These are phyloP conservation scores for Lagenidium sp. DNA, from an alignment of 352 stramenopile genomes.

Conservation along the genomic window DNA sequence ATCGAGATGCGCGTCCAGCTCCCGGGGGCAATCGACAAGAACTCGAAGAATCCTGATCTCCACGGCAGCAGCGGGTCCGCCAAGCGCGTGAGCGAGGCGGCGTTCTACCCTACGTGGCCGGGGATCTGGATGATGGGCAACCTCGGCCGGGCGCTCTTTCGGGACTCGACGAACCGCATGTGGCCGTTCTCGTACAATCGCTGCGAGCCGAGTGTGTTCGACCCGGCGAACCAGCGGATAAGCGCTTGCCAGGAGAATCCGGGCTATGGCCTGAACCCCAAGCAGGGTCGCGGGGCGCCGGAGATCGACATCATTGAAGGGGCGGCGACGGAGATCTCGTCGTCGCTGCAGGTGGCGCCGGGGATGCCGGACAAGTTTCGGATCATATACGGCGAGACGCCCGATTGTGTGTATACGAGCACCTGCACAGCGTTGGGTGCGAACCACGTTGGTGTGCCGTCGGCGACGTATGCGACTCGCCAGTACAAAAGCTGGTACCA, in stretches of 20 bases:
- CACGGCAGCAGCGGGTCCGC: neutral
- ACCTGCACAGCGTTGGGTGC: constrained; percentile 12
- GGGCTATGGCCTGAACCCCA: constrained; percentile 83
- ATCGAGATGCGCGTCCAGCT: constrained; percentile 85
- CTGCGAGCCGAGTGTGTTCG: constrained; percentile 58
- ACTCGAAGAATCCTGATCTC: constrained; percentile 14
- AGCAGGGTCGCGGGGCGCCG: constrained; percentile 80
- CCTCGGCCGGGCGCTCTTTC: constrained; percentile 87
- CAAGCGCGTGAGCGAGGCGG: constrained; percentile 1
- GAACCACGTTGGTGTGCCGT: constrained; percentile 14
- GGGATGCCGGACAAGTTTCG: constrained; percentile 37
- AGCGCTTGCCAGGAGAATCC: constrained; percentile 83
- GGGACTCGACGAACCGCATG: constrained; percentile 77
- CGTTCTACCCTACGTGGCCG: constrained; percentile 71
- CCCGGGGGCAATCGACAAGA: constrained; percentile 30
- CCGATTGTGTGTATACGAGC: constrained; percentile 7
- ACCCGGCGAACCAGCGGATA: constrained; percentile 33
- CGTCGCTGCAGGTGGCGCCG: constrained; percentile 70
- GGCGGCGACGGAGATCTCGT: constrained; percentile 51
- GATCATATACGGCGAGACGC: constrained; percentile 5
- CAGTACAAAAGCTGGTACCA: constrained; percentile 23
- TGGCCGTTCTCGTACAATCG: constrained; percentile 92
- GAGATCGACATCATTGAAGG: constrained; percentile 93
- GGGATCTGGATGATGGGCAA: constrained; percentile 94
- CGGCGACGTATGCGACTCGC: constrained; percentile 11